phyloP scores from a whole-genome alignment of 2,329 filamentous ascomycete species.

The Gyromitra esculenta region DNA sequence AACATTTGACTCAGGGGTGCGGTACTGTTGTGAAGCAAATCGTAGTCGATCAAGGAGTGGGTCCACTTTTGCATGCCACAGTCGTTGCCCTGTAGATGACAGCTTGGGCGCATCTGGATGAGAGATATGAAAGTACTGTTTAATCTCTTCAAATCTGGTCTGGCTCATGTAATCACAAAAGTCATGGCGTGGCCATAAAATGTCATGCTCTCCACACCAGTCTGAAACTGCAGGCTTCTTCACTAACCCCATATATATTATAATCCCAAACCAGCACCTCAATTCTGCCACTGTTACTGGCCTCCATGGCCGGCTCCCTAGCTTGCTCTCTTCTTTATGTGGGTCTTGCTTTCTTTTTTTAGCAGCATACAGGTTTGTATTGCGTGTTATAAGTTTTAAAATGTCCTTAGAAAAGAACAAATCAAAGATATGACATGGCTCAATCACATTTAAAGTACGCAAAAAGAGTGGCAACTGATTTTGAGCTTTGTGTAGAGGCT shows the following conservation, averaged over 20 bases:
- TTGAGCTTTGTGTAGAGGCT: neutral
- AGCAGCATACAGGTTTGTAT: constrained; percentile 23
- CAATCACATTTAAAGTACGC: neutral
- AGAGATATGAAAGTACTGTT: constrained; percentile 17
- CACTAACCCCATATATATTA: constrained; percentile 30
- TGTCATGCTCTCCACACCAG: neutral
- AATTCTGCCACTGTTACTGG: constrained; percentile 8
- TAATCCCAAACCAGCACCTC: constrained; percentile 14
- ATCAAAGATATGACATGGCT: neutral
- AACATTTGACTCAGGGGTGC: neutral
- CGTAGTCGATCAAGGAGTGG: constrained; percentile 5
- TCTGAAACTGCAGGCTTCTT: neutral
- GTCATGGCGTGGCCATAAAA: neutral
- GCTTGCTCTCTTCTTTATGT: neutral
- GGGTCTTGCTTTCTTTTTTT: constrained; percentile 5
- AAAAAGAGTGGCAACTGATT: neutral
- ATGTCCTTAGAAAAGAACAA: constrained; percentile 7
- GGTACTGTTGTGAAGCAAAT: neutral
- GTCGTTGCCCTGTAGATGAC: neutral
- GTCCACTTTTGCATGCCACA: constrained; percentile 4
- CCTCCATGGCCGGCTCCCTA: neutral
- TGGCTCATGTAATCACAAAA: neutral
- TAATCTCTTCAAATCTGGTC: constrained; percentile 3
- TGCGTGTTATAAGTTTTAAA: constrained; percentile 1
- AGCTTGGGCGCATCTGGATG: neutral